Evolutionary conservation across 2,329 filamentous ascomycete genomes (phyloP).

Genomic region (Orbilia oligospora): DNA sequence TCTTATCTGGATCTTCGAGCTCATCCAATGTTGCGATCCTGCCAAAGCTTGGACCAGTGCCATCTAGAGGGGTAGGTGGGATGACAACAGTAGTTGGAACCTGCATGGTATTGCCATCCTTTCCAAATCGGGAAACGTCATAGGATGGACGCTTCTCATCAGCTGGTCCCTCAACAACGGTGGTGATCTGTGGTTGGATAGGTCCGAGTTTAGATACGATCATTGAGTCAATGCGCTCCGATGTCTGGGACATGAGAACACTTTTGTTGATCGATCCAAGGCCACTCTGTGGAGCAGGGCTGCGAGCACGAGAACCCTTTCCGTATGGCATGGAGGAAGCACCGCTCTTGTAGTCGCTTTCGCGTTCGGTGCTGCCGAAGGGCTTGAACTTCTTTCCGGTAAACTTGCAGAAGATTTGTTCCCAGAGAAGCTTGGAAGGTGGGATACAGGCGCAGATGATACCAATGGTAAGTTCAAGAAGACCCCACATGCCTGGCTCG

Average conservation of each 20-base stretch:
- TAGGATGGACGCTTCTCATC: slow-evolving; percentile 23
- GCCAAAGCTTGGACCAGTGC: slow-evolving; percentile 12
- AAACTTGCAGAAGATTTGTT: slow-evolving; percentile 39
- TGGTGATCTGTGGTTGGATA: slow-evolving; percentile 45
- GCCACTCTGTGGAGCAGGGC: slow-evolving; percentile 26
- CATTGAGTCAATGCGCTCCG: slow-evolving; percentile 53
- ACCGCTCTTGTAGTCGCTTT: slow-evolving; percentile 48
- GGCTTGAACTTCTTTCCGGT: slow-evolving; percentile 41
- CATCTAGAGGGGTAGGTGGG: slow-evolving; percentile 38
- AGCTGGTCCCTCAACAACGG: slow-evolving; percentile 30
- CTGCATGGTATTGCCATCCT: slow-evolving; percentile 16
- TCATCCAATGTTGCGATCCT: slow-evolving; percentile 46
- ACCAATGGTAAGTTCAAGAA: slow-evolving; percentile 54
- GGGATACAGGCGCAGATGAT: slow-evolving; percentile 60
- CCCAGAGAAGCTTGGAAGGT: slow-evolving; percentile 55
- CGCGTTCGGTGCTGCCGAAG: slow-evolving; percentile 44
- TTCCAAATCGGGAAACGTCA: not conserved
- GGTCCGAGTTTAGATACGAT: slow-evolving; percentile 31
- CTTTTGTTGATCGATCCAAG: slow-evolving; percentile 53
- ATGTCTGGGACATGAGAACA: slow-evolving; percentile 56
- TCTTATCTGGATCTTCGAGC: slow-evolving; percentile 25
- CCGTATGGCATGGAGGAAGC: slow-evolving; percentile 32
- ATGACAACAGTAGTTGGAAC: slow-evolving; percentile 39
- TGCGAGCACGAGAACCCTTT: slow-evolving; percentile 45
- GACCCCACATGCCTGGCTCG: slow-evolving; percentile 59